A percentile compares a stretch with the other conserved stretches of the same genome.
phyloP scores from a whole-genome alignment of 345 rosid species.

The Linum lewisii region DNA sequence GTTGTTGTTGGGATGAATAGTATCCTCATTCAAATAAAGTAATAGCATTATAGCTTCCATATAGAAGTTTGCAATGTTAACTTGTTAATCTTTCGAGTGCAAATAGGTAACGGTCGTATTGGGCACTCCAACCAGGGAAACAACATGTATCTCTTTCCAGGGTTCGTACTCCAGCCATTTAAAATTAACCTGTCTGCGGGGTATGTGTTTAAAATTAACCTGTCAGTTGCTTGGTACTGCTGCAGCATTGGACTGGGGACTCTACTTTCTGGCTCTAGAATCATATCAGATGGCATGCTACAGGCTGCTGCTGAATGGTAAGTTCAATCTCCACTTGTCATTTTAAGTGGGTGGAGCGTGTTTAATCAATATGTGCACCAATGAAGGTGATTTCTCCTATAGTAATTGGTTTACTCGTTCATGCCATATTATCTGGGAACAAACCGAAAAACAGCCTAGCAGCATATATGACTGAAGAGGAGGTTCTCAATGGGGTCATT shows the following conservation, averaged over 20 bases:
- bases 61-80: neutral
- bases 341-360: neutral
- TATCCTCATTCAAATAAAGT: no score
- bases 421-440: conserved; percentile 8
- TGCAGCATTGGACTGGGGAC: conserved; percentile 95
- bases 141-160: conserved; percentile 98
- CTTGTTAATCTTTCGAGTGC: conserved; percentile 14
- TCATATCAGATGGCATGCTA: conserved; percentile 89
- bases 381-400: neutral
- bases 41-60: conserved; percentile 9
- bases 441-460: conserved; percentile 56
- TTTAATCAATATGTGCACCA: neutral
- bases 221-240: conserved; percentile 1
- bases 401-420: neutral
- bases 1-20: no score
- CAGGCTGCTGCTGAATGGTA: conserved; percentile 99
- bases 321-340: neutral
- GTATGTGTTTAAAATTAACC: neutral
- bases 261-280: conserved; percentile 87
- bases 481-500: conserved; percentile 68
- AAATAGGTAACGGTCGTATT: conserved; percentile 58
- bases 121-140: conserved; percentile 98
- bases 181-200: neutral
- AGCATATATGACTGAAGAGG: conserved; percentile 84
- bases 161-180: conserved; percentile 39